A percentile compares a stretch with the other conserved stretches of the same genome.
Conservation (phyloP, 805 yeast species). For the Starmerella scarabaei region DNA sequence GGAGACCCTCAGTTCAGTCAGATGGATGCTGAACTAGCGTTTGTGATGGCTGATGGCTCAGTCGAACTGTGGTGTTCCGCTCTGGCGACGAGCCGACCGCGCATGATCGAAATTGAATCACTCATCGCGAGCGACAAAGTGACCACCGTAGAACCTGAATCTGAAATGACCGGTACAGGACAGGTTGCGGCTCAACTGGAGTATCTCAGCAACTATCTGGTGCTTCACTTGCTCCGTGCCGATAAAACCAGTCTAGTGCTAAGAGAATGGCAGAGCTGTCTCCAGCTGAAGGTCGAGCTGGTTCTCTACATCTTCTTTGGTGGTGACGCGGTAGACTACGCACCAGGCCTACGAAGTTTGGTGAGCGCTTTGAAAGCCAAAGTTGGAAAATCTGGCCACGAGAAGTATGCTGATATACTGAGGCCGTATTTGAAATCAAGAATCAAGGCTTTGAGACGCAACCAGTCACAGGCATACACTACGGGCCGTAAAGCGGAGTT, state of each 20-base stretch:
- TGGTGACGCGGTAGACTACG: constrained; percentile 23
- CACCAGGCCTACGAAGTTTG: constrained; percentile 23
- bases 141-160: constrained; percentile 20
- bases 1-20: constrained; percentile 11
- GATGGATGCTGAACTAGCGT: constrained; percentile 22
- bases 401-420: constrained; percentile 3
- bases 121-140: constrained; percentile 20
- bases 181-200: constrained; percentile 30
- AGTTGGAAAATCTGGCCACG: not conserved
- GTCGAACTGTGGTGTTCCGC: constrained; percentile 21
- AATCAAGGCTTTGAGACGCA: constrained; percentile 5
- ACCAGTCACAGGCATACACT: constrained; percentile 4
- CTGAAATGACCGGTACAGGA: constrained; percentile 28
- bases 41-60: constrained; percentile 20
- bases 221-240: constrained; percentile 24
- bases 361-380: constrained; percentile 7
- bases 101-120: constrained; percentile 22
- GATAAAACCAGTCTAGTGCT: constrained; percentile 21
- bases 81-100: constrained; percentile 22
- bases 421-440: constrained; percentile 5
- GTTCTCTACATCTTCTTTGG: constrained; percentile 22
- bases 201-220: constrained; percentile 30
- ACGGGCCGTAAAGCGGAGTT: constrained; percentile 6
- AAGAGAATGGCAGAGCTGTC: constrained; percentile 29
- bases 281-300: constrained; percentile 27